phyloP scores from a whole-genome alignment of 1,284 basidiomycete genomes.

The Ceratobasidium sp. region DNA sequence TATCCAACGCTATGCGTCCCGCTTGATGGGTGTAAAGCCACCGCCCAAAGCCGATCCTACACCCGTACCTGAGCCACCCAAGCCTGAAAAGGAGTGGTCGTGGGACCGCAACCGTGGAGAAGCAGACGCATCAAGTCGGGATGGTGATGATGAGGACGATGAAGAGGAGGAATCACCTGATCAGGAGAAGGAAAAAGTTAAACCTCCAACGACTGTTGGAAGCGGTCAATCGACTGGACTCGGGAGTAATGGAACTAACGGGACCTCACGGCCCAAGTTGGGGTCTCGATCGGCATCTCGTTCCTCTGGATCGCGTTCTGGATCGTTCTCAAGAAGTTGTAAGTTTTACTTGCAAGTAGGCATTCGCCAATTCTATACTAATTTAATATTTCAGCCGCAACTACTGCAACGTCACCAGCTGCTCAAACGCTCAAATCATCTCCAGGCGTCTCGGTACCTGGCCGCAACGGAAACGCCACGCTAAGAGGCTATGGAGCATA shows the following conservation, averaged over 20 bases:
- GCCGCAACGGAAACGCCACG: not conserved
- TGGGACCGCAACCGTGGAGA: slow-evolving; percentile 42
- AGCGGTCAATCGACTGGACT: slow-evolving; percentile 28
- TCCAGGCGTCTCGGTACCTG: not conserved
- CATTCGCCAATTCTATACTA: not conserved
- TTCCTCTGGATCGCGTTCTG: slow-evolving; percentile 9
- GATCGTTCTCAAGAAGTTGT: slow-evolving; percentile 6
- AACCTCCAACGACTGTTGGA: slow-evolving; percentile 45
- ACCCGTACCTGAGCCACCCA: slow-evolving; percentile 50
- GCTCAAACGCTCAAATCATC: slow-evolving; percentile 3
- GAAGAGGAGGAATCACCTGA: slow-evolving; percentile 60
- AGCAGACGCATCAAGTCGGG: slow-evolving; percentile 61
- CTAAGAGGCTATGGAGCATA: slow-evolving; percentile 21
- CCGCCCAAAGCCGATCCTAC: slow-evolving; percentile 50
- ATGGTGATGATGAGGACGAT: slow-evolving; percentile 84
- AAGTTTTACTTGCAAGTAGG: not conserved
- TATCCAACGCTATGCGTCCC: slow-evolving; percentile 76
- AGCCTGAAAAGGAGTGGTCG: slow-evolving; percentile 26
- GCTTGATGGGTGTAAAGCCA: slow-evolving; percentile 61
- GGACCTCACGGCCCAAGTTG: slow-evolving; percentile 11
- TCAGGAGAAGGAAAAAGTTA: slow-evolving; percentile 44
- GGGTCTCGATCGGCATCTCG: slow-evolving; percentile 33
- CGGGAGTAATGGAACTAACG: not conserved
- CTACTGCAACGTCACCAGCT: not conserved
- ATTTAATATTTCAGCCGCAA: not conserved